Conservation (phyloP, 2,329 filamentous ascomycete species). For the Colletotrichum lindemuthianum region DNA sequence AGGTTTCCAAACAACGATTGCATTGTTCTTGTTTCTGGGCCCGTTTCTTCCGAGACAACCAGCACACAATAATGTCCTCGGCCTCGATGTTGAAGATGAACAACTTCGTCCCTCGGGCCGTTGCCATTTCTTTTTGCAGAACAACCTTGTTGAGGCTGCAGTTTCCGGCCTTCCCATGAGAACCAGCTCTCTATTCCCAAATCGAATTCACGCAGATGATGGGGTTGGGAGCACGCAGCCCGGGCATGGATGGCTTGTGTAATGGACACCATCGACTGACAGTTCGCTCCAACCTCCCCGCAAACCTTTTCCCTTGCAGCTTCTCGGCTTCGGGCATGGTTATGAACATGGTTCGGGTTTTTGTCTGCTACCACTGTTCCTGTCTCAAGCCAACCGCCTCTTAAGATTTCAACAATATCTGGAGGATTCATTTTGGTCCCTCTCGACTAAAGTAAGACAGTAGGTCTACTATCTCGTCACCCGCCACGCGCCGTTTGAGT, state of each 20-base stretch:
- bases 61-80: background rate
- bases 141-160: background rate
- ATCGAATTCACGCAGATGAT: background rate
- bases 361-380: too few species aligned
- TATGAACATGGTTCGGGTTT: too few species aligned
- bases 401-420: background rate
- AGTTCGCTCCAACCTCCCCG: constrained; percentile 11
- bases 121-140: constrained; percentile 11
- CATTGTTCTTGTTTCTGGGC: constrained; percentile 22
- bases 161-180: constrained; percentile 2
- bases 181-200: background rate
- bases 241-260: constrained; percentile 3
- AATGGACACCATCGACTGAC: constrained; percentile 15
- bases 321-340: background rate
- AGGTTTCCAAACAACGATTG: constrained; percentile 7
- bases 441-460: constrained; percentile 9
- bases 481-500: constrained; percentile 13
- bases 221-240: constrained; percentile 3
- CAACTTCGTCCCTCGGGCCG: constrained; percentile 4
- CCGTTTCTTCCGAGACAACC: constrained; percentile 25
- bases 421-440: too few species aligned
- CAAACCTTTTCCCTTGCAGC: background rate
- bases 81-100: background rate
- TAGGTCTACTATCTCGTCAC: background rate
- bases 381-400: constrained; percentile 1